Percentiles rank a stretch among this genome's conserved stretches.
Conservation (phyloP, 1,284 basidiomycete genomes). For the Rhodotorula mucilaginosa region DNA sequence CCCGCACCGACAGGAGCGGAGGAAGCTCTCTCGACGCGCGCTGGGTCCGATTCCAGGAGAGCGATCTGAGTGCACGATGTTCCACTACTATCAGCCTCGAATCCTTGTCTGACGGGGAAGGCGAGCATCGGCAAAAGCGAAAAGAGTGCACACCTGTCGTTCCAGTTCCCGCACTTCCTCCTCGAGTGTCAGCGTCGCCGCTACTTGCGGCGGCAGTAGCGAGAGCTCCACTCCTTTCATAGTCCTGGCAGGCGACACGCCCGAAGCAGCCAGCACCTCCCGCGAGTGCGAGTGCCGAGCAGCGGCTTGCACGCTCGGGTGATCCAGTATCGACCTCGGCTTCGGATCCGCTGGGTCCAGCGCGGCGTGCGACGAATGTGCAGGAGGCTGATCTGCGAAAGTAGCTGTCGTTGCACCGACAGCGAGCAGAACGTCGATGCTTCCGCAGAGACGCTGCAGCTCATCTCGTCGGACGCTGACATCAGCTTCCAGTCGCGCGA, state of each 20-base stretch:
- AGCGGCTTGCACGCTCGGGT: neutral
- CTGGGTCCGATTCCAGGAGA: neutral
- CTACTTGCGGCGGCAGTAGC: neutral
- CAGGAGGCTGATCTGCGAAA: too few species aligned
- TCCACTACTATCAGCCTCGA: too few species aligned
- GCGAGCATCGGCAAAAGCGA: neutral
- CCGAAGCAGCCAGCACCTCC: too few species aligned
- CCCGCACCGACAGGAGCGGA: neutral
- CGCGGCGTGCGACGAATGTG: too few species aligned
- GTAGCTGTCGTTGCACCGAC: neutral
- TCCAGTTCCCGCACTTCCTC: constrained; percentile 32
- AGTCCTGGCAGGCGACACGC: too few species aligned
- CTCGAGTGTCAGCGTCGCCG: constrained; percentile 15
- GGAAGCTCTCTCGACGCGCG: too few species aligned
- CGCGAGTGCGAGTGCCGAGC: constrained; percentile 3
- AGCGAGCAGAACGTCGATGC: neutral
- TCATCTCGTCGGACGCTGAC: neutral
- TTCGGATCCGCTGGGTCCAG: neutral
- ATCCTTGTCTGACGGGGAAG: neutral
- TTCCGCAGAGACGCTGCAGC: neutral
- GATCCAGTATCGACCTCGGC: constrained; percentile 4
- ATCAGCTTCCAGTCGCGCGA: neutral
- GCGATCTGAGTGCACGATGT: neutral
- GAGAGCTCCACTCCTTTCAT: too few species aligned
- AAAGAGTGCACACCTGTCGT: constrained; percentile 7